Evolutionary conservation across 768 basidiomycete genomes (phyloP), one percentile per base, ranked within the genome.

Genomic region (Roridomyces roridus): DNA sequence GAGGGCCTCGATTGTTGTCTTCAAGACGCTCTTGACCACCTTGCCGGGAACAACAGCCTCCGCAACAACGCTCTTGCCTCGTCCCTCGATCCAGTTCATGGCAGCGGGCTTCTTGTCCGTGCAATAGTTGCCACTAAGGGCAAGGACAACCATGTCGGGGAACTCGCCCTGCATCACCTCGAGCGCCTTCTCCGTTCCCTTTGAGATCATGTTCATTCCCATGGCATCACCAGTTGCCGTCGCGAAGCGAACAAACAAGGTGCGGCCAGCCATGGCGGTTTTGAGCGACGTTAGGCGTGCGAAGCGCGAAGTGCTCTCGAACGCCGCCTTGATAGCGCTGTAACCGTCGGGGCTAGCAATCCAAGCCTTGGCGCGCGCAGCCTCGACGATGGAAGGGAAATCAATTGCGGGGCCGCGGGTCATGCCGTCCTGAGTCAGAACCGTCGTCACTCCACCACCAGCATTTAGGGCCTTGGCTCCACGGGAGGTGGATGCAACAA

Each of bases 161-260:
- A 94, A 99, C 66, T 87, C 73, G 46, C 80, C 78, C 64, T 83
- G 80, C 83, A 94, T 81, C 20, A 80, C 83, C 67, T 90, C 94
- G 12, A 99, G 82, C 20, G 95, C 95, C 74, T 91, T 92, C 78
- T 98, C 97, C 10, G 94, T 95, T 3, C 96, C 97, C 76, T 99
- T 99, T 9, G 91, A 92, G 68, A 98, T 97, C 97, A 98, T 99
- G 80, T 99, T 99, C 97, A 99, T 99, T 17, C 97, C 97, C 96
- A 98, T 99, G 37, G 97, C 96, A 67, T 98, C 96, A 26, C 96
- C 97, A 0, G 97, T 98, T 51, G 85, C 87, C 14, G 95, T 97
- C 55, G 91, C 91, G 68, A 99, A 98, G 43, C 97, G 85, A 21
- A 98, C 87, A 69, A 88, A 99, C 35, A 99, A 77, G 35, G 94